phyloP scores from a whole-genome alignment of 225 moss, liverwort and hornwort genomes.

The Takakia lepidozioides region DNA sequence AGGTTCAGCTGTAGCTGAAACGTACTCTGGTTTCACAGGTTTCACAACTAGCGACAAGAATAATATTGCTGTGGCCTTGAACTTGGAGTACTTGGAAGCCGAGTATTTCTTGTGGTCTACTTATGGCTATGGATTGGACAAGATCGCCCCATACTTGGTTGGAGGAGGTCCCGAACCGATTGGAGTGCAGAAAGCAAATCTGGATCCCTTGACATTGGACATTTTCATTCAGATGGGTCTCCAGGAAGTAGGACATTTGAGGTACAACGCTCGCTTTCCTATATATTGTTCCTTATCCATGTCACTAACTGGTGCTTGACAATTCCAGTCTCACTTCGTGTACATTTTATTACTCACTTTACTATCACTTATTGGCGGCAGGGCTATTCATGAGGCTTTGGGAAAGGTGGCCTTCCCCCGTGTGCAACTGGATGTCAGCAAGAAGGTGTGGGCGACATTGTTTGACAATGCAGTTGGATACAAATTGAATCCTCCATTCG shows the following conservation, averaged over 20 bases:
- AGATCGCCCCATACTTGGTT: slow-evolving; percentile 23
- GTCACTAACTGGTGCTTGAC: no score
- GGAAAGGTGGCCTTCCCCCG: slow-evolving; percentile 53
- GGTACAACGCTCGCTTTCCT: no score
- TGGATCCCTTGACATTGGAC: slow-evolving; percentile 24
- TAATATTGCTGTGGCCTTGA: slow-evolving; percentile 37
- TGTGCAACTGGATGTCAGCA: slow-evolving; percentile 37
- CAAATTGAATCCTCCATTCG: slow-evolving; percentile 44
- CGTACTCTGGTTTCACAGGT: slow-evolving; percentile 1
- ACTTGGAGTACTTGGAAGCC: slow-evolving; percentile 69
- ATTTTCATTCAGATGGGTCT: slow-evolving; percentile 43
- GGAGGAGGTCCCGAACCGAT: slow-evolving; percentile 42
- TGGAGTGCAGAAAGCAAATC: slow-evolving; percentile 58
- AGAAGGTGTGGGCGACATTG: slow-evolving; percentile 30
- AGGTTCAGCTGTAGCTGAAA: background rate
- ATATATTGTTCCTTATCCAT: no score
- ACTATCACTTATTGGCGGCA: slow-evolving; percentile 3
- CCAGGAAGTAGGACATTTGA: slow-evolving; percentile 71
- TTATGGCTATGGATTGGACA: slow-evolving; percentile 53
- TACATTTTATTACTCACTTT: no score
- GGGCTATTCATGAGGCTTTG: slow-evolving; percentile 33
- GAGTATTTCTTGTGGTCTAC: slow-evolving; percentile 57
- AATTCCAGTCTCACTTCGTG: no score
- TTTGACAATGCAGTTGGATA: slow-evolving; percentile 31
- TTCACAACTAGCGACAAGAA: slow-evolving; percentile 22